A percentile compares a stretch with the other conserved stretches of the same genome.
These are phyloP conservation scores for Chloris gayana DNA, from an alignment of 176 grass and related monocot species.

Conservation along the genomic window DNA sequence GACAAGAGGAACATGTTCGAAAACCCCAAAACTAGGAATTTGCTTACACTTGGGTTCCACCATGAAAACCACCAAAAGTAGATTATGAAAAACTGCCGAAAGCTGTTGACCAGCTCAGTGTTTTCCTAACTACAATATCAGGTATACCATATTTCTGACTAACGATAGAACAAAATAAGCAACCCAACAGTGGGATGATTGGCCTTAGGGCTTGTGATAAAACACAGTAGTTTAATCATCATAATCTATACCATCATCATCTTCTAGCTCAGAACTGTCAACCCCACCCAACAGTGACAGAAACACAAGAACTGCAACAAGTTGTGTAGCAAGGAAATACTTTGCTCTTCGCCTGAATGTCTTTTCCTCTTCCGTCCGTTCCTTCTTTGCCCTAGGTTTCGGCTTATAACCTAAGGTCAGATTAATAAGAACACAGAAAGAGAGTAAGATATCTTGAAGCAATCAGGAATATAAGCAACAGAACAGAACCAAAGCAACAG, in stretches of 20 bases:
- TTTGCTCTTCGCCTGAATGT: constrained; percentile 76
- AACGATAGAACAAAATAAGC: constrained; percentile 2
- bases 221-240: constrained; percentile 51
- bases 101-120: background rate
- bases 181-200: background rate
- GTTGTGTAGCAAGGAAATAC: constrained; percentile 81
- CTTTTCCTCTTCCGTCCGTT: constrained; percentile 84
- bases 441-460: constrained; percentile 21
- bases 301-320: constrained; percentile 71
- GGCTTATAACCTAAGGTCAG: constrained; percentile 62
- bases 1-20: background rate
- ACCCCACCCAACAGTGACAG: constrained; percentile 68
- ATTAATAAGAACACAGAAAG: constrained; percentile 21
- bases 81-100: constrained; percentile 23
- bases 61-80: constrained; percentile 20
- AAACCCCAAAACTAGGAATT: background rate
- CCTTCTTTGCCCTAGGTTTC: constrained; percentile 73
- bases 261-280: constrained; percentile 52
- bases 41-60: constrained; percentile 11
- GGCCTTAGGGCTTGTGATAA: constrained; percentile 11
- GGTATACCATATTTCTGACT: background rate
- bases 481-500: background rate
- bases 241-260: constrained; percentile 48
- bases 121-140: constrained; percentile 26
- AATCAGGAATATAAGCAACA: constrained; percentile 7